These are phyloP conservation scores for Umbelopsis sp. DNA, from an alignment of 371 early-diverging fungal genomes.

Conservation along the genomic window DNA sequence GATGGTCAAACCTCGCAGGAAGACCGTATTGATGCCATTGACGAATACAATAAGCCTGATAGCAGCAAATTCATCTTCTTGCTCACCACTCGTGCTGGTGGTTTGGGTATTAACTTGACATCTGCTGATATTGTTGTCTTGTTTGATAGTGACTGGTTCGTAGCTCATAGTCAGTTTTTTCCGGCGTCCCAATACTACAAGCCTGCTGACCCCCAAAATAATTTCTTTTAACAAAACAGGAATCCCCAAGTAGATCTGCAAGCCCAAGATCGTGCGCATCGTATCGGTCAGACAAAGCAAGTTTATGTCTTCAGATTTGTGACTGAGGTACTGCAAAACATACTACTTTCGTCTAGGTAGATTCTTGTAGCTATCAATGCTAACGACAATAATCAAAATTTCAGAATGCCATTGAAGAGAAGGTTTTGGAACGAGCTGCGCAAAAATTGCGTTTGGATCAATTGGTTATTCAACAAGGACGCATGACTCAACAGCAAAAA, in stretches of 20 bases:
- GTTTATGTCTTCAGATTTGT: slow-evolving; percentile 98
- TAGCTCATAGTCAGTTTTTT: slow-evolving; percentile 5
- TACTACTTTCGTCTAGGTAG: slow-evolving; percentile 5
- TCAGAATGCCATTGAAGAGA: slow-evolving; percentile 95
- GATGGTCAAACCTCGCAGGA: slow-evolving; percentile 97
- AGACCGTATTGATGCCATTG: slow-evolving; percentile 91
- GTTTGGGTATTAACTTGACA: slow-evolving; percentile 98
- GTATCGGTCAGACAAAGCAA: slow-evolving; percentile 99
- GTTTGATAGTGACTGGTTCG: slow-evolving; percentile 97
- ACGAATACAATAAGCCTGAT: slow-evolving; percentile 92
- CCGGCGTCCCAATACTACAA: not conserved
- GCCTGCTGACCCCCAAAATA: not conserved
- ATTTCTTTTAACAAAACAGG: slow-evolving; percentile 23
- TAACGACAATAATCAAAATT: not conserved
- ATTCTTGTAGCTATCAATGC: not conserved
- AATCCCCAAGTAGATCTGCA: slow-evolving; percentile 98
- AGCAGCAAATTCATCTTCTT: slow-evolving; percentile 96
- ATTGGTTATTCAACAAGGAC: slow-evolving; percentile 96
- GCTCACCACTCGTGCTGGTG: slow-evolving; percentile 98
- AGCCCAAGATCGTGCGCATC: slow-evolving; percentile 98
- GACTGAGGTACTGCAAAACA: slow-evolving; percentile 66
- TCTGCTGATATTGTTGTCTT: slow-evolving; percentile 98
- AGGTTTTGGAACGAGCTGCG: slow-evolving; percentile 94
- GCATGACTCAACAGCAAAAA: slow-evolving; percentile 59
- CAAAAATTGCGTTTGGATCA: slow-evolving; percentile 98